Conservation (phyloP, 73 alveolate genomes). For the Stentor coeruleus region DNA sequence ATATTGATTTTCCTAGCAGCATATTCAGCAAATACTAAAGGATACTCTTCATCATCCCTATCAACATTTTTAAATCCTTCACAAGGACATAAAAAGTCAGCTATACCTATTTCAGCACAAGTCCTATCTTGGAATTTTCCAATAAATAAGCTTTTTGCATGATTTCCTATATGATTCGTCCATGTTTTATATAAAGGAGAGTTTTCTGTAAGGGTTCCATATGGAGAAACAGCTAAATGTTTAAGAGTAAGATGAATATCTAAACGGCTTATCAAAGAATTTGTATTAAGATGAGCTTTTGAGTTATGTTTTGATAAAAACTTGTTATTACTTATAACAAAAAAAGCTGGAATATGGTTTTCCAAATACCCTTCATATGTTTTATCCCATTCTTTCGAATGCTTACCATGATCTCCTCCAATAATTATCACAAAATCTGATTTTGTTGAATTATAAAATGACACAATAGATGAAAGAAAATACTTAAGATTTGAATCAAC, state of each 20-base stretch:
- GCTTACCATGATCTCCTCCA: conserved; percentile 14
- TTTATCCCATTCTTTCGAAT: conserved; percentile 13
- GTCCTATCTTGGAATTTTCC: neutral
- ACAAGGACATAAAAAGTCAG: neutral
- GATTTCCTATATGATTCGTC: neutral
- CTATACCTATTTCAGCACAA: conserved; percentile 12
- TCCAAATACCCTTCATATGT: conserved; percentile 7
- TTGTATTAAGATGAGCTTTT: neutral
- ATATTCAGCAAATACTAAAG: neutral
- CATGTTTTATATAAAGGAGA: neutral
- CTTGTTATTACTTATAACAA: neutral
- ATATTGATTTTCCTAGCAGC: neutral
- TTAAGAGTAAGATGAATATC: neutral
- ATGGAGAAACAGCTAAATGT: conserved; percentile 2
- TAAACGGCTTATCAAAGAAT: neutral
- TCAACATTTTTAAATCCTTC: neutral
- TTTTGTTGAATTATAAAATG: neutral
- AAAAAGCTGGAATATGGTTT: neutral
- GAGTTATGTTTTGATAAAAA: neutral
- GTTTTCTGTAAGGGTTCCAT: neutral
- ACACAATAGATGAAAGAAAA: neutral
- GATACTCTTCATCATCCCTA: neutral
- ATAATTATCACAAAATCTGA: neutral
- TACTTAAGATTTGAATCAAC: neutral
- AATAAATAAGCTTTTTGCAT: neutral